Evolutionary conservation across 2,329 filamentous ascomycete species (phyloP).

Genomic region (Gliomastix tumulicola): DNA sequence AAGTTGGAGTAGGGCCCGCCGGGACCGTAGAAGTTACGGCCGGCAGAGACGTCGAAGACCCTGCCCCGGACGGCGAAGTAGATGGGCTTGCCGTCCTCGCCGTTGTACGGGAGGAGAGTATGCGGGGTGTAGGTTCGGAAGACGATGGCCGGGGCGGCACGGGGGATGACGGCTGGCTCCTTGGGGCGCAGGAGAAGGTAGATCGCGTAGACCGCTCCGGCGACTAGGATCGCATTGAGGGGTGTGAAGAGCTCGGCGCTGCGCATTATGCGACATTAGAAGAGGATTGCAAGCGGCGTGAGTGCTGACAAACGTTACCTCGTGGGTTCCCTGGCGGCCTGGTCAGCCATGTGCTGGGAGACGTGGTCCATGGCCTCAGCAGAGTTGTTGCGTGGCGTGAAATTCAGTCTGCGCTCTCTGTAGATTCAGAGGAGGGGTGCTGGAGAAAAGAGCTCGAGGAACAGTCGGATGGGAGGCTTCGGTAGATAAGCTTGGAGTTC

Average conservation of each 20-base stretch:
- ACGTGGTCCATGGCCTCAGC: slow-evolving; percentile 4
- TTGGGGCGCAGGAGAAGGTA: slow-evolving; percentile 48
- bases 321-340: slow-evolving; percentile 2
- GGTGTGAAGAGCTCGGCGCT: slow-evolving; percentile 4
- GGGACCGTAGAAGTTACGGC: slow-evolving; percentile 92
- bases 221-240: slow-evolving; percentile 16
- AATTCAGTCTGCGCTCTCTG: too few species aligned
- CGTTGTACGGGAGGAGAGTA: slow-evolving; percentile 82
- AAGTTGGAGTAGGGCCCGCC: slow-evolving; percentile 96
- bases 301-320: neutral
- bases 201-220: slow-evolving; percentile 42
- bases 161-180: slow-evolving; percentile 37
- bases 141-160: slow-evolving; percentile 49
- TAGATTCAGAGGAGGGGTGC: too few species aligned
- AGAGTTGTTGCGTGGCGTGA: too few species aligned
- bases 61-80: slow-evolving; percentile 87
- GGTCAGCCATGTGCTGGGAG: slow-evolving; percentile 1
- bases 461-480: too few species aligned
- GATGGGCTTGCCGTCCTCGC: slow-evolving; percentile 64
- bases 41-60: slow-evolving; percentile 83
- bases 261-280: neutral
- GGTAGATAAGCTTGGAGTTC: too few species aligned
- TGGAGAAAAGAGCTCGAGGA: too few species aligned
- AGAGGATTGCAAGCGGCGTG: neutral
- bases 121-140: slow-evolving; percentile 68